Base-by-base conservation (phyloP, 768 basidiomycete species). In the Suillus occidentalis region DNA sequence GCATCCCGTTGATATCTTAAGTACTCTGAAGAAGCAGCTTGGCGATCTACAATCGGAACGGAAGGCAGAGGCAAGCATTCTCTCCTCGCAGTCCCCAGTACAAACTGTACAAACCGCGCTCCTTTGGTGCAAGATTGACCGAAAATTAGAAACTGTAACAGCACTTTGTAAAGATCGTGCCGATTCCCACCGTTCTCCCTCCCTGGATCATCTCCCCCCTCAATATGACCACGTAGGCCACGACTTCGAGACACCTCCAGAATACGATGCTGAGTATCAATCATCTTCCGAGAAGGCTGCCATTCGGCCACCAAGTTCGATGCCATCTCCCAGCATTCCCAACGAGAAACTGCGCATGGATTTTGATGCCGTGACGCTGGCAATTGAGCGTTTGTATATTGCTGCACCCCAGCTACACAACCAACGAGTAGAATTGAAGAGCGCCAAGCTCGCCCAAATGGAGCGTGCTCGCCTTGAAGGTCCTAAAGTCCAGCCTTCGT, bases 391-490 rank as follows among this genome's bases (percentile, higher is more conserved):
- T 43, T 79, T 98, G 13, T 94, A 97, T 75, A 76, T 85, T 9
- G 91, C 90, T 37, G 88, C 94, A 0, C 96, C 97, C 1, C 95
- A 97, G 74, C 77, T 98, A 49, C 87, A 90, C 65, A 90, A 96
- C 73, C 97, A 99, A 75, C 87, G 97, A 1, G 94, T 92, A n/a
- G 95, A 96, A 74, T 85, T 97, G 53, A 89, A 89, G 70, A 83
- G 83, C 6, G 79, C 85, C 31, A 91, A 93, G 72, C 70, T 89
- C 16, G 84, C 84, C 14, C 84, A 94, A 75, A 85, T 94, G 80
- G 91, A 93, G 75, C 83, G 84, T 52, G 93, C 91, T 6, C 78
- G 85, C 52, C 77, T 77, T 62, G 79, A 81, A 49, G 85, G 82
- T 12, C 60, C 63, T 14, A 67, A 72, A 20, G 42, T 20, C 31